These are phyloP conservation scores for Zymoseptoria pseudotritici DNA, from an alignment of 2,329 filamentous ascomycete genomes.

Conservation along the genomic window DNA sequence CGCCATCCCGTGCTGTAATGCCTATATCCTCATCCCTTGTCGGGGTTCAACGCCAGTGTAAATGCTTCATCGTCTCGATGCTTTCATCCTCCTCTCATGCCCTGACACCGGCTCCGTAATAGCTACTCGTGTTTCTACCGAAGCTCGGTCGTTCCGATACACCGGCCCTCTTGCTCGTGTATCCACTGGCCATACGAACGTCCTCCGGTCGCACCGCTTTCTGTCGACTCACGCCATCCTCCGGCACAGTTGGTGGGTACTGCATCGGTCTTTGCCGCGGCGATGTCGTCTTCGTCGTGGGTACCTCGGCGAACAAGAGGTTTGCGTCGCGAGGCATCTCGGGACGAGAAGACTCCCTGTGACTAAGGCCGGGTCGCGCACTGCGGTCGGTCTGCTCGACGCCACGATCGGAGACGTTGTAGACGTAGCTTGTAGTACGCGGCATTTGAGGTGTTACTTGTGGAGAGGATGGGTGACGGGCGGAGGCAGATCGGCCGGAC, in stretches of 20 bases:
- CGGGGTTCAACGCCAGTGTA: background rate
- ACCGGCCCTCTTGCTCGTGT: constrained; percentile 5
- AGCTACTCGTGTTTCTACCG: background rate
- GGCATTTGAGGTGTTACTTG: constrained; percentile 14
- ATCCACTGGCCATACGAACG: constrained; percentile 27
- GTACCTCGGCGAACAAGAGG: constrained; percentile 19
- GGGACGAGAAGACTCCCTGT: background rate
- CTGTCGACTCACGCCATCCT: constrained; percentile 26
- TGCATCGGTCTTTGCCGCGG: constrained; percentile 28
- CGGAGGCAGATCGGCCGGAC: constrained; percentile 15
- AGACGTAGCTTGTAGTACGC: constrained; percentile 24
- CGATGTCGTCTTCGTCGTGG: constrained; percentile 7
- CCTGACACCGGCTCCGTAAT: background rate
- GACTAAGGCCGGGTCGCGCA: constrained; percentile 5
- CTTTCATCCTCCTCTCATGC: background rate
- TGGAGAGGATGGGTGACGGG: constrained; percentile 16
- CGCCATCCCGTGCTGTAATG: background rate
- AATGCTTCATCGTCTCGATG: background rate
- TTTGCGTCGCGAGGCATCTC: background rate
- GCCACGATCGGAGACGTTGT: constrained; percentile 14
- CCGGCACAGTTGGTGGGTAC: constrained; percentile 22
- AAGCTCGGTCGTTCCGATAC: background rate
- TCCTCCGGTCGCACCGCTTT: constrained; percentile 31
- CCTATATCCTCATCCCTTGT: background rate
- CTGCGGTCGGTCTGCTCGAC: constrained; percentile 15